A percentile compares a stretch with the other conserved stretches of the same genome.
These are phyloP conservation scores for Penicillium waksmanii DNA, from an alignment of 495 filamentous ascomycete genomes.

Conservation along the genomic window DNA sequence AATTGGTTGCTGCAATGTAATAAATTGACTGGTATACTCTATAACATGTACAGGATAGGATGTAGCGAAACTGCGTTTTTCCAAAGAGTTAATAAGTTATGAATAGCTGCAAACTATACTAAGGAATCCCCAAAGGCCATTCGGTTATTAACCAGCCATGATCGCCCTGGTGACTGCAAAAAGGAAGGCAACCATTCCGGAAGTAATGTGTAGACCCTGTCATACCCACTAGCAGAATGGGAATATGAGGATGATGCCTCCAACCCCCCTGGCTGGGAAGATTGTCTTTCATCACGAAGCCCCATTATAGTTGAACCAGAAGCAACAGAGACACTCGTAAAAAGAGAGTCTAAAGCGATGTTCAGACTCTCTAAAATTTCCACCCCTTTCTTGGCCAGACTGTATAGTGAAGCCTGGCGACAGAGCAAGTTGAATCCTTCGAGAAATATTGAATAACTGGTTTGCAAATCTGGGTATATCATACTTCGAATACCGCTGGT, in stretches of 20 bases:
- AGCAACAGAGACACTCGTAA: not conserved
- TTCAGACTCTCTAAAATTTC: slow-evolving; percentile 1
- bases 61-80: too few species aligned
- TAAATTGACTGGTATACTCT: too few species aligned
- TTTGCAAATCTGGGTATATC: not conserved
- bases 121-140: slow-evolving; percentile 2
- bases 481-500: not conserved
- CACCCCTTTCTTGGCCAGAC: not conserved
- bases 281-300: not conserved
- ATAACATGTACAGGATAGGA: too few species aligned
- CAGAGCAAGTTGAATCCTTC: slow-evolving; percentile 5
- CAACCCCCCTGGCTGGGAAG: not conserved
- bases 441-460: not conserved
- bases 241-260: not conserved
- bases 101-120: not conserved
- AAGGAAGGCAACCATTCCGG: slow-evolving; percentile 1
- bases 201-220: not conserved
- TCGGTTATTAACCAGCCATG: not conserved
- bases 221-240: not conserved
- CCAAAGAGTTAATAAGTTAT: too few species aligned
- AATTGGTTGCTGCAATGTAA: too few species aligned
- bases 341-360: not conserved
- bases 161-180: not conserved
- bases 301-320: not conserved
- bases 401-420: slow-evolving; percentile 1